A percentile compares a stretch with the other conserved stretches of the same genome.
These are phyloP conservation scores for Candolleomyces efflorescens DNA, from an alignment of 768 basidiomycete species.

Conservation along the genomic window DNA sequence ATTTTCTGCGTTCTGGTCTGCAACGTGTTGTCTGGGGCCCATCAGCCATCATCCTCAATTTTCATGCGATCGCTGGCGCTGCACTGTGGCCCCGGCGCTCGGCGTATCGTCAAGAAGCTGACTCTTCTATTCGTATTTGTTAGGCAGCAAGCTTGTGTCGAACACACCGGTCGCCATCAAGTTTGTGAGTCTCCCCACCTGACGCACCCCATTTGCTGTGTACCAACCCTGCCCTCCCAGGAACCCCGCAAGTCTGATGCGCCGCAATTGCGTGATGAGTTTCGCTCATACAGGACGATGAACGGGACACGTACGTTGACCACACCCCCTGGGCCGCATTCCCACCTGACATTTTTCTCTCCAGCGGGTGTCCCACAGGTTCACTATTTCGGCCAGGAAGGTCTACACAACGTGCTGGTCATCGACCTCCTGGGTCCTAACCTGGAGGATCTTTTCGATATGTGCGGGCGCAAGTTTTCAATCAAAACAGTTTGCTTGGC, in stretches of 20 bases:
- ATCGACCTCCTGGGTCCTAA: constrained; percentile 97
- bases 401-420: constrained; percentile 92
- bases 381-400: constrained; percentile 98
- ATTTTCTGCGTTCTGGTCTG: neutral
- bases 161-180: constrained; percentile 93
- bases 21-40: neutral
- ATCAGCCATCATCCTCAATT: neutral
- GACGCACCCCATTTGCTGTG: constrained; percentile 3
- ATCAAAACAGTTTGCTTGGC: constrained; percentile 99
- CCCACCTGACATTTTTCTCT: constrained; percentile 9
- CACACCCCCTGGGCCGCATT: constrained; percentile 6
- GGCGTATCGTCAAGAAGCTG: neutral
- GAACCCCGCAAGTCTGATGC: constrained; percentile 97
- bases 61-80: neutral
- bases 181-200: constrained; percentile 58
- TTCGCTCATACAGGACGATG: constrained; percentile 93
- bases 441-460: constrained; percentile 96
- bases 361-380: constrained; percentile 96
- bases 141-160: constrained; percentile 83
- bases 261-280: constrained; percentile 95
- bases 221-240: constrained; percentile 31
- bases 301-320: constrained; percentile 74
- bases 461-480: constrained; percentile 97
- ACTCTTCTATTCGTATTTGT: neutral
- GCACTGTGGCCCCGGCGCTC: neutral